Percentiles rank a stretch among this genome's conserved stretches.
These are phyloP conservation scores for Fusarium albidum DNA, from an alignment of 2,329 filamentous ascomycete species.

Conservation along the genomic window DNA sequence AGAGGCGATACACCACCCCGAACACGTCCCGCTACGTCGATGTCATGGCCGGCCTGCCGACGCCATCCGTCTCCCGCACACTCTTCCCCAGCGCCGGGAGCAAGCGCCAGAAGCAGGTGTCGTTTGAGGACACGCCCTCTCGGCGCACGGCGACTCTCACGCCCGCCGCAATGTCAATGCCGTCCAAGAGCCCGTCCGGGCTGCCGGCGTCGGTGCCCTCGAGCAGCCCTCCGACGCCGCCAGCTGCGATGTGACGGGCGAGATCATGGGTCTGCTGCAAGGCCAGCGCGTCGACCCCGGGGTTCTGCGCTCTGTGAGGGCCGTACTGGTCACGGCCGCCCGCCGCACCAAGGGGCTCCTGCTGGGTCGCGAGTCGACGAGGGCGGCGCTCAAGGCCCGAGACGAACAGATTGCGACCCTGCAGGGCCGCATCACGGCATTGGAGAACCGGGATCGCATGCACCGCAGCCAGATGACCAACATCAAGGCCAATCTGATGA, in stretches of 20 bases:
- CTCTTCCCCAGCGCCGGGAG: conserved; percentile 44
- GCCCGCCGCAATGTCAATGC: conserved; percentile 22
- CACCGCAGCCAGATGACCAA: conserved; percentile 47
- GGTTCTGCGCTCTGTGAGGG: conserved; percentile 49
- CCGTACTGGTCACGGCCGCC: conserved; percentile 62
- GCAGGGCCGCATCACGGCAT: conserved; percentile 46
- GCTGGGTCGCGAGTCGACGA: conserved; percentile 70
- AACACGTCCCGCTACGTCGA: conserved; percentile 36
- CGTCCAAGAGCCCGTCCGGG: conserved; percentile 8
- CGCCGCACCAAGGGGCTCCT: conserved; percentile 67
- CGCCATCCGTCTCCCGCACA: conserved; percentile 48
- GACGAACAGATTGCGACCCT: conserved; percentile 57
- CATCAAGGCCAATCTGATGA: conserved; percentile 49
- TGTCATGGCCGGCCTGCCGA: conserved; percentile 39
- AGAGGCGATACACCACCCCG: conserved; percentile 38
- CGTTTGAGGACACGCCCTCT: conserved; percentile 39
- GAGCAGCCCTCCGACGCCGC: conserved; percentile 26
- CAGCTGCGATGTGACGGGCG: conserved; percentile 49
- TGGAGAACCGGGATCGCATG: conserved; percentile 49
- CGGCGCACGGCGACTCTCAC: conserved; percentile 7
- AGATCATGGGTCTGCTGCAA: conserved; percentile 60
- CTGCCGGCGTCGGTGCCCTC: conserved; percentile 17
- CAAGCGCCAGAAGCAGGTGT: conserved; percentile 46
- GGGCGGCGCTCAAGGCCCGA: conserved; percentile 68
- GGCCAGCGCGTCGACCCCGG: conserved; percentile 50